These are phyloP conservation scores for Warburgia ugandensis DNA, from an alignment of 164 flowering plant species.

Conservation along the genomic window DNA sequence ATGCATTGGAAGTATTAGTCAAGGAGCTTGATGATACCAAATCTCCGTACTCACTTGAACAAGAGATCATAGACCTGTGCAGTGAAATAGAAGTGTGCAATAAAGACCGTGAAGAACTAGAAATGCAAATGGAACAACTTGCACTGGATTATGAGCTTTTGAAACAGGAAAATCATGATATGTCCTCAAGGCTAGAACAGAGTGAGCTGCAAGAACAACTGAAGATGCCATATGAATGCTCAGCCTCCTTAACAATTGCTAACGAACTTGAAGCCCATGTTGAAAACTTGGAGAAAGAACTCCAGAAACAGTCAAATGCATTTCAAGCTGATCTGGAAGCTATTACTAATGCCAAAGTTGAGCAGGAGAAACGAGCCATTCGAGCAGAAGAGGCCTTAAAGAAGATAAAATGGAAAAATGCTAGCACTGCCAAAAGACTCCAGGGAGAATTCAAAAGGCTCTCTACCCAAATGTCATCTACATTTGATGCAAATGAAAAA, in stretches of 20 bases:
- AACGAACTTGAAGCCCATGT: conserved; percentile 49
- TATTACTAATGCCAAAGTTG: conserved; percentile 50
- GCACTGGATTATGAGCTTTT: conserved; percentile 74
- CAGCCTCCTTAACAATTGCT: conserved; percentile 28
- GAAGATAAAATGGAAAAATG: conserved; percentile 63
- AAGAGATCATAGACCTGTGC: conserved; percentile 44
- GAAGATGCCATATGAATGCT: conserved; percentile 61
- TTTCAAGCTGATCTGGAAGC: conserved; percentile 70
- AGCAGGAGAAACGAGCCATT: conserved; percentile 91
- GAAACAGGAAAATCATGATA: conserved; percentile 70
- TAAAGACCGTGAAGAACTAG: conserved; percentile 69
- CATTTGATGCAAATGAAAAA: conserved; percentile 81
- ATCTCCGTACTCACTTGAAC: conserved; percentile 44
- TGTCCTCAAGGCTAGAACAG: conserved; percentile 56
- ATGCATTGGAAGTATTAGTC: conserved; percentile 54
- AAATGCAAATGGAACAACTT: conserved; percentile 71
- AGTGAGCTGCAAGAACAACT: conserved; percentile 56
- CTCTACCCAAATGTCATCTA: conserved; percentile 68
- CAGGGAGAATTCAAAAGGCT: conserved; percentile 81
- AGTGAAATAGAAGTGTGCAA: conserved; percentile 56
- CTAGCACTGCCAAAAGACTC: conserved; percentile 65
- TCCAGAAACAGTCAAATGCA: conserved; percentile 46
- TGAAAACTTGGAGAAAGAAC: conserved; percentile 52
- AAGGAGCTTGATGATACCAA: conserved; percentile 43
- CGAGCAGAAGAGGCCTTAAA: conserved; percentile 73